Evolutionary conservation across 768 basidiomycete genomes (phyloP).

Genomic region (Cyclocybe cylindracea): DNA sequence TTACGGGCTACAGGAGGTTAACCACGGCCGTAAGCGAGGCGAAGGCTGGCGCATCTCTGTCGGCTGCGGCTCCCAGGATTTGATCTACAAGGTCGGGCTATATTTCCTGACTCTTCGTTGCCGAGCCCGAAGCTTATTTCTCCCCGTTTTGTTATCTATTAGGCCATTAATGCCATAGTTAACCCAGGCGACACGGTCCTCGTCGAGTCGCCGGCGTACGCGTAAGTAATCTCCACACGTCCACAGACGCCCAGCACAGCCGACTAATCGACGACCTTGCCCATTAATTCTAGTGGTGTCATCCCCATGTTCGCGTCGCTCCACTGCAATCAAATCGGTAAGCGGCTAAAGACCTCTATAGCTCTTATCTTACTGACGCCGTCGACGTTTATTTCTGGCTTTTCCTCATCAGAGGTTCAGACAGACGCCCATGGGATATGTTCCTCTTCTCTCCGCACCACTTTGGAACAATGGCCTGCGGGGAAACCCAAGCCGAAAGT

Average conservation of each 20-base stretch:
- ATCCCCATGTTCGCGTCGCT: constrained; percentile 63
- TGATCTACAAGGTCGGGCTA: constrained; percentile 75
- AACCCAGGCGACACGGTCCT: constrained; percentile 81
- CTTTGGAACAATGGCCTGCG: constrained; percentile 74
- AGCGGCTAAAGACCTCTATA: constrained; percentile 12
- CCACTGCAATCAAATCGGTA: constrained; percentile 61
- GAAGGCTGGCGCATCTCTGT: constrained; percentile 79
- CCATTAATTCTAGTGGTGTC: constrained; percentile 48
- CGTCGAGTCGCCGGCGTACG: constrained; percentile 82
- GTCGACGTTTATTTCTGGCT: constrained; percentile 2
- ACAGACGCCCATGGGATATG: constrained; percentile 75
- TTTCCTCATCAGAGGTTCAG: constrained; percentile 60
- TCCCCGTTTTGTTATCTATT: constrained; percentile 4
- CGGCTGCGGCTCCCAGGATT: constrained; percentile 86
- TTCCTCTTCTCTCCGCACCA: constrained; percentile 56
- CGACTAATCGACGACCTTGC: too few species aligned
- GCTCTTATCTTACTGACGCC: constrained; percentile 6
- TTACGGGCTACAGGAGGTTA: constrained; percentile 63
- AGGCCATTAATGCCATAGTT: constrained; percentile 74
- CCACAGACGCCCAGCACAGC: not conserved
- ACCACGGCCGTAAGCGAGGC: constrained; percentile 61
- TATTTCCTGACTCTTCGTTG: not conserved
- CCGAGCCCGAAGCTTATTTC: not conserved
- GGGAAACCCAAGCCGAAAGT: constrained; percentile 73
- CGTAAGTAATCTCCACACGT: constrained; percentile 39